Evolutionary conservation across 106 monocot species (phyloP).

Genomic region (Allium sativum): DNA sequence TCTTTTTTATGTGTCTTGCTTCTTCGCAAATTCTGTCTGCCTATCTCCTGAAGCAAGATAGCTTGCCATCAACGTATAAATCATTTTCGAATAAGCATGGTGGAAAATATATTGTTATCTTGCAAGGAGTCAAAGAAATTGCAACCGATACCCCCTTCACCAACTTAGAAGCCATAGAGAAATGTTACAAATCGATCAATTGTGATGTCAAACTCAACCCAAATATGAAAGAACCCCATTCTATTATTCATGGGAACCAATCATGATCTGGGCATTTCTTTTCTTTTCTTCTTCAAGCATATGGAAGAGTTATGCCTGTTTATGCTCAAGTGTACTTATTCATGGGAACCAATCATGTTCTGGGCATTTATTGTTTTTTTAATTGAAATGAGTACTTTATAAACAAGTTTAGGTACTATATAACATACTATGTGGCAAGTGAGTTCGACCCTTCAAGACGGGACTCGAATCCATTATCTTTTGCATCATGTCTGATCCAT

Average conservation of each 20-base stretch:
- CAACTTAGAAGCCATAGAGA: constrained; percentile 56
- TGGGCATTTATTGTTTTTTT: too few species aligned
- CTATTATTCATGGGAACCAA: constrained; percentile 86
- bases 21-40: constrained; percentile 97
- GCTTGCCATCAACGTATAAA: constrained; percentile 76
- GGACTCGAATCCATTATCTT: too few species aligned
- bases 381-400: too few species aligned
- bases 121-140: constrained; percentile 53
- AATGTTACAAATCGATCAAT: constrained; percentile 65
- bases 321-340: constrained; percentile 96
- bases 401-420: too few species aligned
- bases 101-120: constrained; percentile 64
- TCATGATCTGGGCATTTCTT: constrained; percentile 67
- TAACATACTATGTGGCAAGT: too few species aligned
- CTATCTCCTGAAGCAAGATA: constrained; percentile 92
- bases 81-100: constrained; percentile 97
- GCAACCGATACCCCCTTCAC: constrained; percentile 37
- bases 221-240: constrained; percentile 84
- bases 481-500: too few species aligned
- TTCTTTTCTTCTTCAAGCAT: constrained; percentile 76
- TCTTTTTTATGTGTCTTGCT: constrained; percentile 95
- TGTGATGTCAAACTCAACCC: constrained; percentile 74
- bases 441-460: too few species aligned
- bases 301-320: constrained; percentile 88
- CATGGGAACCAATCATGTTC: too few species aligned